Percentiles rank a stretch among this genome's conserved stretches.
Conservation (phyloP, 2,329 filamentous ascomycete species). For the Ophiostoma quercus region DNA sequence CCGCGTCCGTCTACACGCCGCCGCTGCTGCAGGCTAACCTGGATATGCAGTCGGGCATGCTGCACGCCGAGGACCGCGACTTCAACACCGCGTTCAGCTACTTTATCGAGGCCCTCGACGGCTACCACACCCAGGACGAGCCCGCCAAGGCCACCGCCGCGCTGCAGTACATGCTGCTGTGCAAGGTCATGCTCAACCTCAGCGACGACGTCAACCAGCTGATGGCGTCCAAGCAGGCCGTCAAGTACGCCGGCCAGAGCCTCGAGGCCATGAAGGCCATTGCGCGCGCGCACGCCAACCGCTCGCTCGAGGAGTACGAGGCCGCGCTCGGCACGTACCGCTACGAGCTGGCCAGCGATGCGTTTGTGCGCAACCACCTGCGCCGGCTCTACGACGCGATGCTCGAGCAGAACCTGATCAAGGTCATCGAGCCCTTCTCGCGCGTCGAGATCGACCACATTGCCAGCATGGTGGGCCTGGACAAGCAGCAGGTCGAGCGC, state of each 20-base stretch:
- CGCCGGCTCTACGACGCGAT: conserved; percentile 95
- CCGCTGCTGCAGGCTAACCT: conserved; percentile 91
- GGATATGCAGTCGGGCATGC: conserved; percentile 98
- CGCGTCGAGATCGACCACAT: conserved; percentile 95
- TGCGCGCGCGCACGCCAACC: conserved; percentile 88
- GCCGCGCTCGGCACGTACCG: conserved; percentile 83
- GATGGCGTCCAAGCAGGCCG: conserved; percentile 91
- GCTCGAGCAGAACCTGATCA: conserved; percentile 98
- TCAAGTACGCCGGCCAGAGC: conserved; percentile 92
- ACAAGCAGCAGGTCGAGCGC: conserved; percentile 93
- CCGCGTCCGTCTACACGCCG: conserved; percentile 94
- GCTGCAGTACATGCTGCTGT: conserved; percentile 97
- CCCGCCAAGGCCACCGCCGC: conserved; percentile 86
- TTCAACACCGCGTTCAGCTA: conserved; percentile 99
- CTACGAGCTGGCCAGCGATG: conserved; percentile 87
- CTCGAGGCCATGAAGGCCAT: conserved; percentile 99
- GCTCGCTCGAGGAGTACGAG: conserved; percentile 95
- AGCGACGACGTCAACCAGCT: conserved; percentile 93
- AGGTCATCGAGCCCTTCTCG: conserved; percentile 98
- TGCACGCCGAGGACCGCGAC: conserved; percentile 97
- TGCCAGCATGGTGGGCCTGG: conserved; percentile 93
- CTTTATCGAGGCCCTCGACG: conserved; percentile 98
- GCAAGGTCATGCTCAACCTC: conserved; percentile 99
- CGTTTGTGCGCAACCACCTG: conserved; percentile 95
- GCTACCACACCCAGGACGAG: conserved; percentile 91